Conservation (phyloP, 352 stramenopile genomes). For the Phytophthora cryptogea region DNA sequence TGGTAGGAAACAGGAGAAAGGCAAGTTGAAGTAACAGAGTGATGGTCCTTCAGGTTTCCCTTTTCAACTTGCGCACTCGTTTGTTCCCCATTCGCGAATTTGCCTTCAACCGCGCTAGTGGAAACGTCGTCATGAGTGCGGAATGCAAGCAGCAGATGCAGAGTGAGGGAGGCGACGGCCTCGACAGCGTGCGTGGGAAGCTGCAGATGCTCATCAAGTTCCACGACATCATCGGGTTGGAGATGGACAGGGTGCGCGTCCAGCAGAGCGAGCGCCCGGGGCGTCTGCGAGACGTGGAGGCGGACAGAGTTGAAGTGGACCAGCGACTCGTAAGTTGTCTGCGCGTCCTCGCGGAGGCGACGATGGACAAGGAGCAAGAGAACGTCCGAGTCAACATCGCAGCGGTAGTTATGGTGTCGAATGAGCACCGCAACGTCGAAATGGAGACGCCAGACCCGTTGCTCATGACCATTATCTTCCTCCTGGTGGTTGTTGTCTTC, state of each 20-base stretch:
- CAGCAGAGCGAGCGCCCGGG: constrained; percentile 3
- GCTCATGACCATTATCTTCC: background rate
- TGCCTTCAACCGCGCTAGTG: constrained; percentile 2
- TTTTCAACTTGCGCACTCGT: constrained; percentile 8
- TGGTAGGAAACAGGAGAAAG: constrained; percentile 7
- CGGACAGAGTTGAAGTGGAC: background rate
- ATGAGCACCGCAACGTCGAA: background rate
- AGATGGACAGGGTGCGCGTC: constrained; percentile 5
- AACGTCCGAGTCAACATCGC: background rate
- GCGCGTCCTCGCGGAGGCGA: background rate
- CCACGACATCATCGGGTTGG: constrained; percentile 14
- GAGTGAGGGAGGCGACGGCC: background rate
- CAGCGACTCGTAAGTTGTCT: constrained; percentile 13
- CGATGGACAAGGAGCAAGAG: background rate
- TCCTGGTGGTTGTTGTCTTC: constrained; percentile 5
- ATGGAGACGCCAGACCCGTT: background rate
- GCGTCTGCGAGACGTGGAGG: constrained; percentile 1
- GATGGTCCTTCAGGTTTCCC: constrained; percentile 24
- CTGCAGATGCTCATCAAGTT: constrained; percentile 18
- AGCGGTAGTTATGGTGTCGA: too few relatives aligned
- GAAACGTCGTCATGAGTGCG: constrained; percentile 10
- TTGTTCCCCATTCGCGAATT: constrained; percentile 14
- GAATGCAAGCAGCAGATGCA: constrained; percentile 4
- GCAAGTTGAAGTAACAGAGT: constrained; percentile 31
- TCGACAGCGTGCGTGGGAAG: constrained; percentile 13